Evolutionary conservation across 805 yeast genomes (phyloP).

Genomic region (Lachancea dasiensis): DNA sequence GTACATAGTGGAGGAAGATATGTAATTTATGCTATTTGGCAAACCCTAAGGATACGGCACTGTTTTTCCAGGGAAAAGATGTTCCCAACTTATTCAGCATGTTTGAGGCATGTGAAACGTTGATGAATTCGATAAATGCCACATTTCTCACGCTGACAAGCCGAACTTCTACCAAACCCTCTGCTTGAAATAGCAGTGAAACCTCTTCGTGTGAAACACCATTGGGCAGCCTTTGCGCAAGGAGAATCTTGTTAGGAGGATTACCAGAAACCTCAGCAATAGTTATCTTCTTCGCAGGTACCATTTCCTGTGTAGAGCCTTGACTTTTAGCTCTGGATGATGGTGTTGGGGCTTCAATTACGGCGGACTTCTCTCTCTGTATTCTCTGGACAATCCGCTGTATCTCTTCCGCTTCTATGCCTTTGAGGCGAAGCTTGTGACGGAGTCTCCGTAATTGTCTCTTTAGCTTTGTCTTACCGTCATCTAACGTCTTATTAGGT

Average conservation of each 20-base stretch:
- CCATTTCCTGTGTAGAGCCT: slow-evolving; percentile 2
- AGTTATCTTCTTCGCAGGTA: slow-evolving; percentile 10
- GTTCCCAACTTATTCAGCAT: slow-evolving; percentile 16
- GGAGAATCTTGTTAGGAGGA: slow-evolving; percentile 66
- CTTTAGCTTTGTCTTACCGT: slow-evolving; percentile 9
- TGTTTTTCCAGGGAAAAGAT: slow-evolving; percentile 11
- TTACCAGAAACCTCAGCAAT: slow-evolving; percentile 22
- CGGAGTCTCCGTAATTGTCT: slow-evolving; percentile 25
- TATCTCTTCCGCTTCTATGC: slow-evolving; percentile 14
- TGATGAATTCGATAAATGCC: slow-evolving; percentile 75
- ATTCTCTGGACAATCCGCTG: slow-evolving; percentile 8
- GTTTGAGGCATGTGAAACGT: slow-evolving; percentile 43
- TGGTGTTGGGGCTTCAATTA: neutral
- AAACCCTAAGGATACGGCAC: slow-evolving; percentile 22
- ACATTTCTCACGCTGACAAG: slow-evolving; percentile 60
- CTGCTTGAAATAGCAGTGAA: slow-evolving; percentile 39
- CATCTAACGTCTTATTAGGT: neutral
- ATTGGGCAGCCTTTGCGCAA: slow-evolving; percentile 59
- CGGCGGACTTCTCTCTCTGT: no score
- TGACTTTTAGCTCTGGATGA: neutral
- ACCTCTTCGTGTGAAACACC: slow-evolving; percentile 39
- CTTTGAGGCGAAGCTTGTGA: slow-evolving; percentile 18
- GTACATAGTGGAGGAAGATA: no score
- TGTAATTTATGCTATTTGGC: slow-evolving; percentile 19
- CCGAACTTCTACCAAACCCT: slow-evolving; percentile 64